Evolutionary conservation across 345 rosid genomes (phyloP).

Genomic region (Brassica nigra): DNA sequence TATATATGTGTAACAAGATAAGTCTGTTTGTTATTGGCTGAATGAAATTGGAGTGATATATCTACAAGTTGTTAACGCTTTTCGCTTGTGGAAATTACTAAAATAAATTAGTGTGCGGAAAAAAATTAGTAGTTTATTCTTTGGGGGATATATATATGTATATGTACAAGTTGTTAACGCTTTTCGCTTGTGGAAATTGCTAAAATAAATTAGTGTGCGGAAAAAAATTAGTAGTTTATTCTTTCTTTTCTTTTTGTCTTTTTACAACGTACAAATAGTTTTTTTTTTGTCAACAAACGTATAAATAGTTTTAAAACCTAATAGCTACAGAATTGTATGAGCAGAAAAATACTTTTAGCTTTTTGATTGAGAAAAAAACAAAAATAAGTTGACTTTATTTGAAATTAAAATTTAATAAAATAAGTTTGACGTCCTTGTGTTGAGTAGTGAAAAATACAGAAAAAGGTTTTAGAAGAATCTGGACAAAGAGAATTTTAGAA

Average conservation of each 20-base stretch:
- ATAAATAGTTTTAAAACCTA: neutral
- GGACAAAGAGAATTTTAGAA: neutral
- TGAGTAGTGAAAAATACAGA: neutral
- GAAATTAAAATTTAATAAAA: slow-evolving; percentile 9
- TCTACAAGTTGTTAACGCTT: slow-evolving; percentile 18
- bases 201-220: slow-evolving; percentile 12
- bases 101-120: slow-evolving; percentile 17
- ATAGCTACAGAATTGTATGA: neutral
- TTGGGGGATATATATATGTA: neutral
- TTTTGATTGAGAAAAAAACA: neutral
- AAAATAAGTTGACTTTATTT: slow-evolving; percentile 6
- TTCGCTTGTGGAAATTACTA: slow-evolving; percentile 17
- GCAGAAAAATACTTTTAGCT: slow-evolving; percentile 1
- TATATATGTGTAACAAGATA: slow-evolving; percentile 29
- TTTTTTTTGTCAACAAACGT: neutral
- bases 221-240: neutral
- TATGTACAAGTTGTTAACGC: slow-evolving; percentile 9
- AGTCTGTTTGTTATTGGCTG: slow-evolving; percentile 24
- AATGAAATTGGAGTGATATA: slow-evolving; percentile 11
- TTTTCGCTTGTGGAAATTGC: slow-evolving; percentile 23
- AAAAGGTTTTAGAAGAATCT: neutral
- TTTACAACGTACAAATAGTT: neutral
- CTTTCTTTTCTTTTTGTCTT: neutral
- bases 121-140: neutral
- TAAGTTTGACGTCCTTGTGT: slow-evolving; percentile 8